These are phyloP conservation scores for Ambrosia hybrid DNA, from an alignment of 140 eudicot species.

Conservation along the genomic window DNA sequence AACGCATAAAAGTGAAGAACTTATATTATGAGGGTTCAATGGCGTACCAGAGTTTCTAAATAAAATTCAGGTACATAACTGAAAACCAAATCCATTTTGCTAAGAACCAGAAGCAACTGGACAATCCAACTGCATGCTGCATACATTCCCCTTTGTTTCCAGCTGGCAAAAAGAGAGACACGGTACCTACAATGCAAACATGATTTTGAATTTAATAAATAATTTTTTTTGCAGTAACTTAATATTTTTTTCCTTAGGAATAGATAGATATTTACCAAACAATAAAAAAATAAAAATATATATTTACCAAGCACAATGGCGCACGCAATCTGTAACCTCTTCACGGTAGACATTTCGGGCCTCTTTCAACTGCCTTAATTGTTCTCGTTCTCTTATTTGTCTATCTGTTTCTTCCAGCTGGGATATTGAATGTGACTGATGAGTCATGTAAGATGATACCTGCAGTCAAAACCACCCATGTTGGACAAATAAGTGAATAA, in stretches of 20 bases:
- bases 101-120: slow-evolving; percentile 89
- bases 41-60: slow-evolving; percentile 75
- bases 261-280: slow-evolving; percentile 3
- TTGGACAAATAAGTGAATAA: slow-evolving; percentile 4
- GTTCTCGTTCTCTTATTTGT: slow-evolving; percentile 76
- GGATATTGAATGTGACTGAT: slow-evolving; percentile 79
- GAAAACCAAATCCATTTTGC: slow-evolving; percentile 83
- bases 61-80: slow-evolving; percentile 87
- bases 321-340: slow-evolving; percentile 85
- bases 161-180: slow-evolving; percentile 73
- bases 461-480: slow-evolving; percentile 30
- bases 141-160: slow-evolving; percentile 99
- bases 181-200: slow-evolving; percentile 64
- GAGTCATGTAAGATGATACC: slow-evolving; percentile 85
- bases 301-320: slow-evolving; percentile 83
- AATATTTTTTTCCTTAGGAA: not conserved
- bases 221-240: not conserved
- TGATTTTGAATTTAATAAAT: not conserved
- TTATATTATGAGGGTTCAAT: slow-evolving; percentile 16
- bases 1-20: slow-evolving; percentile 1
- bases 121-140: slow-evolving; percentile 89
- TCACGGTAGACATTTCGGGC: slow-evolving; percentile 78
- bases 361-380: slow-evolving; percentile 81
- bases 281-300: not conserved
- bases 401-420: slow-evolving; percentile 89